Conservation (phyloP, 805 yeast species). For the Candida argentea region DNA sequence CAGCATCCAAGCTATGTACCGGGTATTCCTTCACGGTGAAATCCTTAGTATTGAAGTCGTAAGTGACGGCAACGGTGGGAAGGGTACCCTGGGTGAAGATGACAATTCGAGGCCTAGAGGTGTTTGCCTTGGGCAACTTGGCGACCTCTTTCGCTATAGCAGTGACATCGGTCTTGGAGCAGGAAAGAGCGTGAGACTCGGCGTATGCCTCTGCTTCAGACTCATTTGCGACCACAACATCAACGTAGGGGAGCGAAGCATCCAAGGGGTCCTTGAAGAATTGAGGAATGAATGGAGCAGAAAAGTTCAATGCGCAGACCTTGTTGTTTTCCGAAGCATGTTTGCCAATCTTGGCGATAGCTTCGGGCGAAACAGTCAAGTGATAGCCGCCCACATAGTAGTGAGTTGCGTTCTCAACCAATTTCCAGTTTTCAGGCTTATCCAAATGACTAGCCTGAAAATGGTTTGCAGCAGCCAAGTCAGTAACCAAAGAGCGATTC, state of each 20-base stretch:
- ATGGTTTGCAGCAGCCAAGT: constrained; percentile 96
- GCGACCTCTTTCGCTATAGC: constrained; percentile 81
- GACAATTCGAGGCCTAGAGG: constrained; percentile 66
- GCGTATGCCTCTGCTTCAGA: constrained; percentile 94
- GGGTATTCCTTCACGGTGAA: constrained; percentile 43
- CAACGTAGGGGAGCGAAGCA: constrained; percentile 74
- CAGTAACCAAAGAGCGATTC: constrained; percentile 90
- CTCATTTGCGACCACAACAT: constrained; percentile 90
- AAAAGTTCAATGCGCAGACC: constrained; percentile 72
- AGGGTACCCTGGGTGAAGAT: constrained; percentile 93
- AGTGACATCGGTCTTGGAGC: constrained; percentile 44
- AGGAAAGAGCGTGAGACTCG: constrained; percentile 60
- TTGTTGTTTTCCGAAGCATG: constrained; percentile 83
- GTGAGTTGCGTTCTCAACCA: constrained; percentile 68
- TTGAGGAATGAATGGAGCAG: constrained; percentile 95
- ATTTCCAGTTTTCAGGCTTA: constrained; percentile 80
- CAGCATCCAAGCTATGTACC: constrained; percentile 61
- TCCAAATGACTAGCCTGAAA: constrained; percentile 84
- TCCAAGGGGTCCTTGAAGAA: constrained; percentile 90
- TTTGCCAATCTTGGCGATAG: constrained; percentile 79
- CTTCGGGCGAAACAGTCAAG: constrained; percentile 93
- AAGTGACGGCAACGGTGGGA: constrained; percentile 71
- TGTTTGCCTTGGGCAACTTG: constrained; percentile 63
- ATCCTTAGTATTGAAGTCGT: constrained; percentile 38
- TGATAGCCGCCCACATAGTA: constrained; percentile 99